phyloP scores from a whole-genome alignment of 2,329 filamentous ascomycete genomes.

The Colletotrichum chrysophilum region DNA sequence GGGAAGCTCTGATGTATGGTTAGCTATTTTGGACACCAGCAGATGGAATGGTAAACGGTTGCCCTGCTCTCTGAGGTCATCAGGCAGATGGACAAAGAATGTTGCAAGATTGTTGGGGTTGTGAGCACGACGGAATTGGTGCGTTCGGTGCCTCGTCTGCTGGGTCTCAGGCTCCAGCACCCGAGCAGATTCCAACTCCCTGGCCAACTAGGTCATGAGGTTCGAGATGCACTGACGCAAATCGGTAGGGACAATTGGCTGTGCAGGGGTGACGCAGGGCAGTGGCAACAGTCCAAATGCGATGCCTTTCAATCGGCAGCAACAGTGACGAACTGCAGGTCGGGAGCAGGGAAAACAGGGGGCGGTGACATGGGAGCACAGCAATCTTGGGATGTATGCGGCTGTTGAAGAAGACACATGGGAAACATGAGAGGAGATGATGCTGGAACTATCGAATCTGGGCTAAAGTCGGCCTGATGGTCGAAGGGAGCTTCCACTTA shows the following conservation, averaged over 20 bases:
- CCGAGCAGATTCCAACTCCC: background rate
- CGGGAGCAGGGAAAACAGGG: background rate
- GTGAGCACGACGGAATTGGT: background rate
- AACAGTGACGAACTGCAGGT: background rate
- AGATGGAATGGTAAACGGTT: constrained; percentile 5
- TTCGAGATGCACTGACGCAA: background rate
- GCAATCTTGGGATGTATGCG: background rate
- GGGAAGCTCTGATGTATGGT: constrained; percentile 60
- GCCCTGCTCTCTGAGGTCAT: constrained; percentile 5
- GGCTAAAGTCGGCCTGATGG: background rate
- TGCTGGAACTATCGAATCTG: background rate
- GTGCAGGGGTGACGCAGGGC: background rate
- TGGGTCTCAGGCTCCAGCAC: background rate
- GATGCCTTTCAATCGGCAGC: background rate
- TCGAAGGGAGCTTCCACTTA: constrained; percentile 9
- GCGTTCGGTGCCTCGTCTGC: background rate
- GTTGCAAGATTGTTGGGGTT: constrained; percentile 18
- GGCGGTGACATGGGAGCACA: background rate
- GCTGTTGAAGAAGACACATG: background rate
- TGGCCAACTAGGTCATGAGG: background rate
- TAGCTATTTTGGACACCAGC: constrained; percentile 59
- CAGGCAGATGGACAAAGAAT: constrained; percentile 19
- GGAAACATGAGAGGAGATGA: background rate
- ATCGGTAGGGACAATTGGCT: background rate
- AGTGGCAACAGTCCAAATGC: background rate